These are phyloP conservation scores for Dioscorea cayenensis DNA, from an alignment of 116 monocot species.

Conservation along the genomic window DNA sequence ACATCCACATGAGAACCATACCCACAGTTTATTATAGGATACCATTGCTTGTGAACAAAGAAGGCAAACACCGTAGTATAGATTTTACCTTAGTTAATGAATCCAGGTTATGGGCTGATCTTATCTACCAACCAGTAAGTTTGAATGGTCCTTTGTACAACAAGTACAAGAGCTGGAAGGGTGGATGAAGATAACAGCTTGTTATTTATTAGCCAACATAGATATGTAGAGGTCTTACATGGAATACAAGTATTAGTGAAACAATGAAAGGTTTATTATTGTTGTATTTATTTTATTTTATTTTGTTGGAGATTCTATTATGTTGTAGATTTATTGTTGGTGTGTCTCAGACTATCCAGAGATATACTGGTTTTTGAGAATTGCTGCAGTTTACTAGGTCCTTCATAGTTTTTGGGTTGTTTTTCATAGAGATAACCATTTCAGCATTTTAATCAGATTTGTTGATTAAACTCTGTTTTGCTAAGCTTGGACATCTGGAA, in stretches of 20 bases:
- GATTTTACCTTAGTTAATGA: not conserved
- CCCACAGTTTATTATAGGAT: not conserved
- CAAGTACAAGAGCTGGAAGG: too few species aligned
- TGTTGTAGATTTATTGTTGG: too few species aligned
- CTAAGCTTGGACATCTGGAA: too few species aligned
- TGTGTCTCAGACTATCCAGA: too few species aligned
- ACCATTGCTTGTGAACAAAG: not conserved
- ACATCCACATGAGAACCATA: not conserved
- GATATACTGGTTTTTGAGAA: too few species aligned
- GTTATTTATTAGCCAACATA: not conserved
- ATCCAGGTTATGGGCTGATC: not conserved
- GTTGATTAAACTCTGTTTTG: too few species aligned
- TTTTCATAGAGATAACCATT: too few species aligned
- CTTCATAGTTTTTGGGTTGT: too few species aligned
- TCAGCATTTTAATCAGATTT: too few species aligned
- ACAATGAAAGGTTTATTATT: not conserved
- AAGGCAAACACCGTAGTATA: not conserved
- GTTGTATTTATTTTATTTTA: too few species aligned
- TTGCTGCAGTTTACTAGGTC: too few species aligned
- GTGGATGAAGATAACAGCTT: not conserved
- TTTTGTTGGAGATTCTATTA: too few species aligned
- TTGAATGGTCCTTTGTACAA: not conserved
- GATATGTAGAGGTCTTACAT: not conserved
- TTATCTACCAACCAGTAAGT: not conserved
- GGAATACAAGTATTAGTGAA: not conserved